phyloP scores from a whole-genome alignment of 2,329 filamentous ascomycete genomes.

The Cladosporium sp. region DNA sequence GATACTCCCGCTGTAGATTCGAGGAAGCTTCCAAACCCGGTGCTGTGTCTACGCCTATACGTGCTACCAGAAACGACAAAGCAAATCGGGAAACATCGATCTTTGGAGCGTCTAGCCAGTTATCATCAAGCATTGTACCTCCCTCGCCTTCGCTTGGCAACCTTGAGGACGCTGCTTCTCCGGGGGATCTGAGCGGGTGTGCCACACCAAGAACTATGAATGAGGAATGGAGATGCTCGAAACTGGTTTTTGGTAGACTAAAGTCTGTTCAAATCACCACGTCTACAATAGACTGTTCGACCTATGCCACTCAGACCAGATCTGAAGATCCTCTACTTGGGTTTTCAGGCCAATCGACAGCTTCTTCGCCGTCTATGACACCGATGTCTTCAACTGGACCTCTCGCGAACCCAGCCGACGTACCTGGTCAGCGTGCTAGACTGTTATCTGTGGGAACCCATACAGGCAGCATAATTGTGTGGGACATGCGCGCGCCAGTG shows the following conservation, averaged over 20 bases:
- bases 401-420: slow-evolving; percentile 49
- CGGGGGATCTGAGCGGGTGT: slow-evolving; percentile 24
- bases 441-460: slow-evolving; percentile 78
- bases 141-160: no score
- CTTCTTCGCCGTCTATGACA: slow-evolving; percentile 51
- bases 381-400: slow-evolving; percentile 46
- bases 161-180: slow-evolving; percentile 19
- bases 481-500: slow-evolving; percentile 70
- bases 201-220: slow-evolving; percentile 29
- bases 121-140: slow-evolving; percentile 5
- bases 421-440: slow-evolving; percentile 80
- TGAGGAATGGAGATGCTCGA: slow-evolving; percentile 64
- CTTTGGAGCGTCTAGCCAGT: slow-evolving; percentile 42
- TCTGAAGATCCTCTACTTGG: slow-evolving; percentile 72
- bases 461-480: slow-evolving; percentile 70
- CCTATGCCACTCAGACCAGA: slow-evolving; percentile 63
- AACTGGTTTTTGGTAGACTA: slow-evolving; percentile 57
- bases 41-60: slow-evolving; percentile 2
- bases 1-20: slow-evolving; percentile 53
- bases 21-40: slow-evolving; percentile 18
- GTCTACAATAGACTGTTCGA: slow-evolving; percentile 68
- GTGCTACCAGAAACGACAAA: slow-evolving; percentile 23
- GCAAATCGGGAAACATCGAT: slow-evolving; percentile 30
- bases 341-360: slow-evolving; percentile 50
- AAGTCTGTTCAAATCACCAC: slow-evolving; percentile 61